Base-by-base conservation (phyloP, 2,329 filamentous ascomycete genomes). In the Passalora sequoiae region DNA sequence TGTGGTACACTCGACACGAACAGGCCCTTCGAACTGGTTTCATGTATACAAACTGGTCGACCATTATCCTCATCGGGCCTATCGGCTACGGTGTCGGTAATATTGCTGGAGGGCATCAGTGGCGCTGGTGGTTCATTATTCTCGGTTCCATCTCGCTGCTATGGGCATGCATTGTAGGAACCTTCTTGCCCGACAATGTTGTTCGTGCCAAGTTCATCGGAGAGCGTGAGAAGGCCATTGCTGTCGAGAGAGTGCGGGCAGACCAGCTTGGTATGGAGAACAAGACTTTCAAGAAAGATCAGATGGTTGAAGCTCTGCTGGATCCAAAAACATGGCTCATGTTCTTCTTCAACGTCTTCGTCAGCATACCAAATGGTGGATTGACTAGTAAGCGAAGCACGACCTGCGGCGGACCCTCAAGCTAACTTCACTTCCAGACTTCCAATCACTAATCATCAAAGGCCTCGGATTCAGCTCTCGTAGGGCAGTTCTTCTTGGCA, bases 281-380 rank as follows among this genome's bases (percentile, higher is more conserved):
- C 15, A 50, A 46, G 35, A 30, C 16, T 9, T 47, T 41, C 17
- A 73, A 74, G 51, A 72, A 70, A 69, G 62, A 69, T 4, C 71
- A 75, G 47, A 67, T 79, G 2, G 60, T 66, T 32, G 80, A 83
- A 53, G 68, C 77, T 0, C 58, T 74, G 9, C 48, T 69, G 1
- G 79, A 82, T 47, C 54, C 68, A n/a, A 81, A 82, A 59, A 78
- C 76, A 0, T 82, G 76, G 74, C 20, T 49, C 10, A 39, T 52
- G 17, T 35, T 43, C 15, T n/a, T 51, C 13, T 51, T 50, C 35
- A 38, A 38, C 15, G 24, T 53, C 15, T 44, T 45, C 6, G 28
- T 37, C 9, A 44, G 31, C 27, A 49, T 53, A 12, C 47, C 50
- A 4, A 55, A 53, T 38, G 50, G 53, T 12, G 48, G 50, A 2